These are phyloP conservation scores for Bacidia gigantensis DNA, from an alignment of 495 filamentous ascomycete genomes.

Conservation along the genomic window DNA sequence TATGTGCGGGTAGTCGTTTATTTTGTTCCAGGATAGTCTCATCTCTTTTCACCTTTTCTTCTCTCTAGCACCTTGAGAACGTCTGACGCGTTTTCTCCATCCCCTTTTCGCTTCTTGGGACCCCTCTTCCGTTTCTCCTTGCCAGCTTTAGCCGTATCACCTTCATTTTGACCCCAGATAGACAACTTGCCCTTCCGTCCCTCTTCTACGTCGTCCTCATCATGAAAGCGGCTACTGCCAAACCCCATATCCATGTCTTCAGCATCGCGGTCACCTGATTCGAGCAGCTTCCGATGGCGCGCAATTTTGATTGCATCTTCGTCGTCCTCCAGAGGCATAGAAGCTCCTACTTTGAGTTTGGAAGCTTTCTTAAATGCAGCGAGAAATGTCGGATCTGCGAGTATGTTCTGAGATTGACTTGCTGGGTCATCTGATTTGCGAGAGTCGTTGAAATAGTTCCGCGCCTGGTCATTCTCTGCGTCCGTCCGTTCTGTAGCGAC, in stretches of 20 bases:
- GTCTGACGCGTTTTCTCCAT: slow-evolving; percentile 67
- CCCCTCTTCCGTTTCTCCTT: slow-evolving; percentile 51
- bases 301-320: slow-evolving; percentile 39
- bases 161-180: slow-evolving; percentile 36
- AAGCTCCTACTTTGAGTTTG: slow-evolving; percentile 42
- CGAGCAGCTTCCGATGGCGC: slow-evolving; percentile 60
- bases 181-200: slow-evolving; percentile 48
- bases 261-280: slow-evolving; percentile 65
- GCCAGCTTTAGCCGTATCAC: slow-evolving; percentile 37
- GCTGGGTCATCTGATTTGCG: slow-evolving; percentile 14
- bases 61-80: slow-evolving; percentile 60
- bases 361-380: slow-evolving; percentile 79
- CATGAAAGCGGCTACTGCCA: slow-evolving; percentile 67
- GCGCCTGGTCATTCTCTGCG: slow-evolving; percentile 10
- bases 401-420: slow-evolving; percentile 38
- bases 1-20: background rate
- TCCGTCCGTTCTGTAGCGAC: too few relatives aligned
- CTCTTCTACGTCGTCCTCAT: slow-evolving; percentile 65
- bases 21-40: background rate
- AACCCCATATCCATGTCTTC: slow-evolving; percentile 93
- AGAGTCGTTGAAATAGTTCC: slow-evolving; percentile 41
- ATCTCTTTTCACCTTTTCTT: slow-evolving; percentile 30
- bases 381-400: slow-evolving; percentile 64
- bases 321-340: slow-evolving; percentile 31
- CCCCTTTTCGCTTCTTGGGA: slow-evolving; percentile 74